Evolutionary conservation across 2,329 filamentous ascomycete genomes (phyloP).

Genomic region (Penicillium vulpinum): DNA sequence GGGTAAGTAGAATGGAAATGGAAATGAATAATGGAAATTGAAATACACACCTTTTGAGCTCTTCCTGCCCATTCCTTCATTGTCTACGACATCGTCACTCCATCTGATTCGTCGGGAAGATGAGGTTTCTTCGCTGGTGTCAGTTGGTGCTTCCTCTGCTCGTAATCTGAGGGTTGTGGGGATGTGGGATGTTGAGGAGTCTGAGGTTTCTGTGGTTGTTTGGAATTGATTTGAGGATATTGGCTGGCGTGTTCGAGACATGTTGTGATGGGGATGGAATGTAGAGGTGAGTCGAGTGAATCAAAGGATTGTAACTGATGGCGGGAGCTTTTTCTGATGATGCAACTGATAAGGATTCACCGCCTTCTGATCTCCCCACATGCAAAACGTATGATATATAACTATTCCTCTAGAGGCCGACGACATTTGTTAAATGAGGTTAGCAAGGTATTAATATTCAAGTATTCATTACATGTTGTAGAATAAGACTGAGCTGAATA

Average conservation of each 20-base stretch:
- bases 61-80: conserved; percentile 91
- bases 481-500: background rate
- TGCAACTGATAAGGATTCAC: conserved; percentile 19
- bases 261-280: conserved; percentile 7
- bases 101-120: conserved; percentile 72
- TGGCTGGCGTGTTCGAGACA: conserved; percentile 44
- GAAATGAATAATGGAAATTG: no score
- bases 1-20: background rate
- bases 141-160: conserved; percentile 23
- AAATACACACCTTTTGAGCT: conserved; percentile 77
- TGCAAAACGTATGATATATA: no score
- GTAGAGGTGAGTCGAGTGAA: background rate
- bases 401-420: no score
- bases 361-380: background rate
- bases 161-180: conserved; percentile 34
- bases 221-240: conserved; percentile 29
- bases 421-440: no score
- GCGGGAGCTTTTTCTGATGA: conserved; percentile 15
- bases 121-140: conserved; percentile 21
- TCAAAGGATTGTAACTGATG: no score
- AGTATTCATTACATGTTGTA: no score
- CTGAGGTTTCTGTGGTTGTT: conserved; percentile 24
- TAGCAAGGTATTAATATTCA: background rate
- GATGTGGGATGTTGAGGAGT: conserved; percentile 24
- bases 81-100: conserved; percentile 91